A percentile compares a stretch with the other conserved stretches of the same genome.
Conservation (phyloP, 192 early-diverging fungal species). For the Helicostylum pulchrum region DNA sequence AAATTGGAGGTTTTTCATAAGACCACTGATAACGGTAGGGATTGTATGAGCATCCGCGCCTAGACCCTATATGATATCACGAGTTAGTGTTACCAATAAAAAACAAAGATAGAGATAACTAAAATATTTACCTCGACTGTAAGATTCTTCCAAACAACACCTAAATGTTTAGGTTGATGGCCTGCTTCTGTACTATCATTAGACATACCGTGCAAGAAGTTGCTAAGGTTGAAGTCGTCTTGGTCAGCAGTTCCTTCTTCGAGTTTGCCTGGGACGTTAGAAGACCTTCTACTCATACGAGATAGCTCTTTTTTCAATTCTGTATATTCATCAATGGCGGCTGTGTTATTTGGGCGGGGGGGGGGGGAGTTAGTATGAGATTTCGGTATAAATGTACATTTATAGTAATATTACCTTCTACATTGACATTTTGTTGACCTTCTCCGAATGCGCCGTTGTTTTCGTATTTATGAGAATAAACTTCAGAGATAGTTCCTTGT, state of each 20-base stretch:
- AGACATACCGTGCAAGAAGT: conserved; percentile 25
- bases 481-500: too few species aligned
- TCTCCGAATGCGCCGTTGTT: background rate
- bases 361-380: too few species aligned
- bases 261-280: background rate
- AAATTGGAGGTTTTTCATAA: background rate
- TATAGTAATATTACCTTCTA: conserved; percentile 1
- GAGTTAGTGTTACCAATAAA: background rate
- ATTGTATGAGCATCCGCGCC: conserved; percentile 32
- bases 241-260: conserved; percentile 24
- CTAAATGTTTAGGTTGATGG: conserved; percentile 17
- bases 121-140: conserved; percentile 19
- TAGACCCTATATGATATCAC: conserved; percentile 15
- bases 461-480: too few species aligned
- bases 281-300: conserved; percentile 23
- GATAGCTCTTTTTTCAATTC: conserved; percentile 26
- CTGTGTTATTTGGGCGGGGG: too few species aligned
- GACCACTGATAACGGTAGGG: conserved; percentile 17
- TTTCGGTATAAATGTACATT: background rate
- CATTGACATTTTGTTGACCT: conserved; percentile 1
- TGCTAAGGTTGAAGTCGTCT: conserved; percentile 31
- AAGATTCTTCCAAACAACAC: conserved; percentile 33
- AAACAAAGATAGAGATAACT: background rate
- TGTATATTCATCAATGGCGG: conserved; percentile 27
- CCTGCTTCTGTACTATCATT: conserved; percentile 11